Evolutionary conservation across 805 yeast genomes (phyloP), one percentile per base, ranked within the genome.

Genomic region (Saccharomycopsis synnaedendra): DNA sequence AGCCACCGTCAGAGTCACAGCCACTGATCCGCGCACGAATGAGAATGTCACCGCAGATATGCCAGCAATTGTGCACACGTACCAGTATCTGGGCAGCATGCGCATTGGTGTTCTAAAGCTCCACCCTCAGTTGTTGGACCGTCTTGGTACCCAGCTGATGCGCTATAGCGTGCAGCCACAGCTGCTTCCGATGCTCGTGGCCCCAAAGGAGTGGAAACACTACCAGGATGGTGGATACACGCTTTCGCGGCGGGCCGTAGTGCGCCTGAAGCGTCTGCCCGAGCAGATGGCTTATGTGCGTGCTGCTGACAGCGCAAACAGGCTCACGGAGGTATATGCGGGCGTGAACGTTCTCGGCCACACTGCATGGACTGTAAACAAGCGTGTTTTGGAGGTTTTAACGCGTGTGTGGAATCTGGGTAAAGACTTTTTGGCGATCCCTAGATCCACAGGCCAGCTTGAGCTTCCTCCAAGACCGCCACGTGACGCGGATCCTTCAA

Each of bases 291-390:
- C 96, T 0, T 93, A 93, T 60, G 70, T 90, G 44, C 82, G 78
- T 57, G 93, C 94, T 0, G 96, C 96, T 2, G 76, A 87, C 6
- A 80, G 78, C 32, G 71, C 80, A 31, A 76, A 80, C 6, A 76
- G 75, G 43, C 65, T 93, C 51, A 78, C 76, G 39, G 64, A 70
- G 9, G 83, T 93, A 10, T 84, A 81, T 58, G 74, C 76, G 44
- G 97, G 97, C 3, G 69, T 89, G 51, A 88, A 87, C 59, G 90
- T 84, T 9, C 65, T 90, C 47, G 97, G 97, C 5, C 67, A 71
- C 38, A 85, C 97, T 2, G 74, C 96, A 0, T 93, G 98, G 98
- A 84, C 97, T 1, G 81, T 93, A 34, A 93, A 93, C 61, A 75
- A 78, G 45, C 69, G 67, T 29, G 68, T 93, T 4, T 80, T 86